phyloP scores from a whole-genome alignment of 257 asterid species.

The Plantago ovata region DNA sequence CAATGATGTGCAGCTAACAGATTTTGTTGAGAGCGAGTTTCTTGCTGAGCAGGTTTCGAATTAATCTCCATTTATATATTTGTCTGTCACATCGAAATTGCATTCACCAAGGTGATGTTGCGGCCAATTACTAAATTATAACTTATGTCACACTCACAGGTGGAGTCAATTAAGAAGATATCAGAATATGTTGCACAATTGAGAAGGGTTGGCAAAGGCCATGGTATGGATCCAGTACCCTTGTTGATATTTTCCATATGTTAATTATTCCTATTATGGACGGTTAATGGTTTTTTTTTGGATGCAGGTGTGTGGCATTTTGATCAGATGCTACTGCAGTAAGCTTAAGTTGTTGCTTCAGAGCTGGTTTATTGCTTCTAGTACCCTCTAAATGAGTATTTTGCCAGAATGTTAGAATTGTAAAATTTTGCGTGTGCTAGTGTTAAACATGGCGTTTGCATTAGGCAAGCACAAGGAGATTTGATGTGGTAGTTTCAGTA shows the following conservation, averaged over 20 bases:
- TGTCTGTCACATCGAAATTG: not conserved
- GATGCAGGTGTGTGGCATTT: slow-evolving; percentile 45
- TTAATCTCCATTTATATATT: not conserved
- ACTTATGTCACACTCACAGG: slow-evolving; percentile 25
- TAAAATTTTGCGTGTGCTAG: slow-evolving; percentile 1
- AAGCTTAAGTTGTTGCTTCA: slow-evolving; percentile 23
- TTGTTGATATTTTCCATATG: not conserved
- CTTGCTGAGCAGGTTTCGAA: slow-evolving; percentile 39
- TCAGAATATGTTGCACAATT: slow-evolving; percentile 53
- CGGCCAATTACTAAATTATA: not conserved
- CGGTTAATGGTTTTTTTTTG: slow-evolving; percentile 1
- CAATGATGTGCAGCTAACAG: slow-evolving; percentile 39
- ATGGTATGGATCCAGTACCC: slow-evolving; percentile 26
- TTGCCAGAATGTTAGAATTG: not conserved
- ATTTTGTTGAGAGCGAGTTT: slow-evolving; percentile 38
- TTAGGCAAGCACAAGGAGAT: slow-evolving; percentile 3
- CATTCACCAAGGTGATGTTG: no score
- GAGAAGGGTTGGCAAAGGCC: slow-evolving; percentile 53
- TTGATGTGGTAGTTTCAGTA: not conserved
- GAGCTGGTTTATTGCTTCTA: not conserved
- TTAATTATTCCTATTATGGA: not conserved
- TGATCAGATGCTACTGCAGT: slow-evolving; percentile 39
- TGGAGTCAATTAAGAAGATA: slow-evolving; percentile 47
- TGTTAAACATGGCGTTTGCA: slow-evolving; percentile 9
- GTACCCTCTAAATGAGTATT: not conserved